Base-by-base conservation (phyloP, 345 rosid genomes). In the Hypericum perforatum region DNA sequence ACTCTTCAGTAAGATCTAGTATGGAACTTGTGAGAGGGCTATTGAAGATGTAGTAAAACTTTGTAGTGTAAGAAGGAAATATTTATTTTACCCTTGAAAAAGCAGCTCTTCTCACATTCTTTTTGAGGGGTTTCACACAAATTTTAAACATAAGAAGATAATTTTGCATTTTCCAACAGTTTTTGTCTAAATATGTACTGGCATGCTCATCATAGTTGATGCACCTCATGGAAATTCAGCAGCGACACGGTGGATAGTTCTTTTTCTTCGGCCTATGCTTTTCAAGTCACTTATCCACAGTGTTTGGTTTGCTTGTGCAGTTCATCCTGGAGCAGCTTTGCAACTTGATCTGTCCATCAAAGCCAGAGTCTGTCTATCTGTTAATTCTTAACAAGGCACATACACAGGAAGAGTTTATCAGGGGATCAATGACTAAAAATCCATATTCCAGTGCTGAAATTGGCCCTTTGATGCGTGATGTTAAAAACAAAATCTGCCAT, bases 391-490 rank as follows among this genome's bases (percentile, higher is more conserved):
- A 85, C 75, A 92, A 92, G 69, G 89, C 91, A 36, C 97, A 92
- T 69, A 92, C 97, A 4, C 98, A 92, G 60, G 98, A 92, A 63
- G 98, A 92, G 73, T 92, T 83, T 64, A 92, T 92, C 39, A 76
- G 97, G 79, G 98, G 98, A 59, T 88, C 98, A 54, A 92, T 92
- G 98, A 88, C 97, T 8, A 92, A 85, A 71, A 88, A 80, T 77
- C 98, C 98, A 42, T 92, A 92, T 80, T 83, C 97, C 39, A 92
- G 97, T 73, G 71, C 94, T 37, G 95, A 92, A 71, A 84, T 92
- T 70, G 95, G 98, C 69, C 98, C 98, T 41, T 70, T 92, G 68
- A 92, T 92, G 98, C 94, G 98, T 47, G 98, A 92, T 65, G 98
- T 92, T 57, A 92, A 92, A 70, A 88, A 92, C 68, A 92, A 92